phyloP scores from a whole-genome alignment of 1,284 basidiomycete species.

The Tylopilus sp. region DNA sequence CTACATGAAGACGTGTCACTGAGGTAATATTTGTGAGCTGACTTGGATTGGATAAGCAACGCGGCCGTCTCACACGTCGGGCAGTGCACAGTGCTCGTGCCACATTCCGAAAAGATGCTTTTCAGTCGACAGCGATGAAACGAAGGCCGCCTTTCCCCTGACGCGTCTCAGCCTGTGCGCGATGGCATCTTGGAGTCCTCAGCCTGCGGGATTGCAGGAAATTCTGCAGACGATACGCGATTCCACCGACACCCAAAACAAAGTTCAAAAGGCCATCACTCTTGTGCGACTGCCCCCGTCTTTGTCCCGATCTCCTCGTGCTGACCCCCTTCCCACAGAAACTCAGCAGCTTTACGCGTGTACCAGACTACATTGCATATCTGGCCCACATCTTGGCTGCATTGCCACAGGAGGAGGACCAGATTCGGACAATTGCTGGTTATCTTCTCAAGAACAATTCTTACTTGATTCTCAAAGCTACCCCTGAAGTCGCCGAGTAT shows the following conservation, averaged over 20 bases:
- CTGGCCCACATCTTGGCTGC: constrained; percentile 93
- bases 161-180: constrained; percentile 45
- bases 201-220: constrained; percentile 83
- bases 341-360: constrained; percentile 89
- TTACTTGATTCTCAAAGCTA: constrained; percentile 73
- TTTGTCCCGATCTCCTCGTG: constrained; percentile 32
- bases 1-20: constrained; percentile 38
- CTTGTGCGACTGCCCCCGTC: constrained; percentile 61
- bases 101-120: no score
- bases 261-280: constrained; percentile 81
- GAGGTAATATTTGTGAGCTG: no score
- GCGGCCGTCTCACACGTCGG: no score
- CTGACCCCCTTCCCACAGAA: constrained; percentile 65
- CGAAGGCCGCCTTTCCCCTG: no score
- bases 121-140: no score
- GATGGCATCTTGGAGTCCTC: constrained; percentile 80
- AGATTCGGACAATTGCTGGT: constrained; percentile 95
- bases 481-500: constrained; percentile 77
- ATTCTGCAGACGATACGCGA: constrained; percentile 88
- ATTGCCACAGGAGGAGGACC: constrained; percentile 86
- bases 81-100: no score
- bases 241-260: constrained; percentile 79
- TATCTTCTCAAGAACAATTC: constrained; percentile 98
- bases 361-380: constrained; percentile 97
- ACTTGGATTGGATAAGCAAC: no score